A percentile compares a stretch with the other conserved stretches of the same genome.
These are phyloP conservation scores for Plasmodium ovale DNA, from an alignment of 169 alveolate genomes.

Conservation along the genomic window DNA sequence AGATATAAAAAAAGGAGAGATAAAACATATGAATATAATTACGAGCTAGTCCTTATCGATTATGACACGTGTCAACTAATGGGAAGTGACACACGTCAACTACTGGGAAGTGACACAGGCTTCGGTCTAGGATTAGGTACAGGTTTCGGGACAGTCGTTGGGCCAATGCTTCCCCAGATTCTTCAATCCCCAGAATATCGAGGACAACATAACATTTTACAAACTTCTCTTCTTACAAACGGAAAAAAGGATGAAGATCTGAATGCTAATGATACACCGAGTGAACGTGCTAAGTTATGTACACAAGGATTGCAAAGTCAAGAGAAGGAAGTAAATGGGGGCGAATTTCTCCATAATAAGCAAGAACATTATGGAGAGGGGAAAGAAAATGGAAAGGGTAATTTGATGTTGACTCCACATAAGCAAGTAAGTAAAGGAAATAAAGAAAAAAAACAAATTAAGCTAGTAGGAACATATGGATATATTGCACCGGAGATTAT, in stretches of 20 bases:
- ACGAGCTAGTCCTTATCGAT: slow-evolving; percentile 87
- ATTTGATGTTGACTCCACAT: background rate
- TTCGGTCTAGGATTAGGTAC: no score
- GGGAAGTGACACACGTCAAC: background rate
- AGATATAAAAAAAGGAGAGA: slow-evolving; percentile 80
- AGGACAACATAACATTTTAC: no score
- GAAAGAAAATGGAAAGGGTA: background rate
- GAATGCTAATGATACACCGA: background rate
- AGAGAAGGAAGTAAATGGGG: no score
- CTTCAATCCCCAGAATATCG: no score
- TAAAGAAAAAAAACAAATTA: slow-evolving; percentile 33
- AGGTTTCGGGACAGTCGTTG: no score
- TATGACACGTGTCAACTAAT: slow-evolving; percentile 88
- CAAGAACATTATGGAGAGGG: slow-evolving; percentile 11
- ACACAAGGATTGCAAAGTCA: no score
- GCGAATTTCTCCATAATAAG: no score
- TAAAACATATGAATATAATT: slow-evolving; percentile 79
- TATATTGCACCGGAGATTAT: slow-evolving; percentile 90
- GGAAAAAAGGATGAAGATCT: no score
- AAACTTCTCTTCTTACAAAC: no score
- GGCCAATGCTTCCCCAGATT: no score
- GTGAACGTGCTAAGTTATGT: background rate
- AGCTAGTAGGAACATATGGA: slow-evolving; percentile 90
- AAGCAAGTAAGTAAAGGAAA: slow-evolving; percentile 70
- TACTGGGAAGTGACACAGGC: no score